Conservation (phyloP, 768 basidiomycete genomes). For the Termitomyces bulborhizus region DNA sequence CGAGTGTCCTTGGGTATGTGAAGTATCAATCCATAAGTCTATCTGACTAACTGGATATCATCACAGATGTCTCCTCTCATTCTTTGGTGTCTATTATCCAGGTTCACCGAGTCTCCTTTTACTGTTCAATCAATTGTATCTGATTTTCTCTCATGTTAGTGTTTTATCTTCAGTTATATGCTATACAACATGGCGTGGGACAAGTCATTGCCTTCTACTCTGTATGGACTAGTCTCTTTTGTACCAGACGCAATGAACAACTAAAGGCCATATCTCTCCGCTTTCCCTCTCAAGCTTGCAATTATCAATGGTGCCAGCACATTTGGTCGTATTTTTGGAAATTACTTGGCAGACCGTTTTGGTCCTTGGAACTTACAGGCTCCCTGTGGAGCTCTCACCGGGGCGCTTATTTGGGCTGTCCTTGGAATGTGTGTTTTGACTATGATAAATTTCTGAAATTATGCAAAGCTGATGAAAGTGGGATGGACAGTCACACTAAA, state of each 20-base stretch:
- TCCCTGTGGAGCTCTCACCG: neutral
- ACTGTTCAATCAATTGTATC: neutral
- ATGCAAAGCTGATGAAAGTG: too few relatives aligned
- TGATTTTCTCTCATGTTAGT: neutral
- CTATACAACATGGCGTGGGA: slow-evolving; percentile 16
- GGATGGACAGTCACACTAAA: neutral
- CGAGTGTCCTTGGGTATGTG: slow-evolving; percentile 20
- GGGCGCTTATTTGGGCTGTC: slow-evolving; percentile 27
- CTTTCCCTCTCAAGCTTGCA: slow-evolving; percentile 24
- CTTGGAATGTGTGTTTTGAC: slow-evolving; percentile 22
- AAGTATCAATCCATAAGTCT: neutral
- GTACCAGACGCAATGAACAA: too few relatives aligned
- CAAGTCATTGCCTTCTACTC: slow-evolving; percentile 14
- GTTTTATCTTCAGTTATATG: slow-evolving; percentile 13
- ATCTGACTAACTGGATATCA: neutral
- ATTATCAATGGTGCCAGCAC: slow-evolving; percentile 27
- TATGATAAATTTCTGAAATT: neutral
- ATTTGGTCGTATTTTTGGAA: slow-evolving; percentile 28
- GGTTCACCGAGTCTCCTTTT: neutral
- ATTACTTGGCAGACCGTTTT: slow-evolving; percentile 23
- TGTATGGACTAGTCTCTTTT: neutral
- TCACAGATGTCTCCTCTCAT: neutral
- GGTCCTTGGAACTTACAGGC: slow-evolving; percentile 25
- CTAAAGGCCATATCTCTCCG: too few relatives aligned
- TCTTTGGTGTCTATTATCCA: slow-evolving; percentile 12